Base-by-base conservation (phyloP, 1,139 yeast species). In the Pichia sorboxylosa region DNA sequence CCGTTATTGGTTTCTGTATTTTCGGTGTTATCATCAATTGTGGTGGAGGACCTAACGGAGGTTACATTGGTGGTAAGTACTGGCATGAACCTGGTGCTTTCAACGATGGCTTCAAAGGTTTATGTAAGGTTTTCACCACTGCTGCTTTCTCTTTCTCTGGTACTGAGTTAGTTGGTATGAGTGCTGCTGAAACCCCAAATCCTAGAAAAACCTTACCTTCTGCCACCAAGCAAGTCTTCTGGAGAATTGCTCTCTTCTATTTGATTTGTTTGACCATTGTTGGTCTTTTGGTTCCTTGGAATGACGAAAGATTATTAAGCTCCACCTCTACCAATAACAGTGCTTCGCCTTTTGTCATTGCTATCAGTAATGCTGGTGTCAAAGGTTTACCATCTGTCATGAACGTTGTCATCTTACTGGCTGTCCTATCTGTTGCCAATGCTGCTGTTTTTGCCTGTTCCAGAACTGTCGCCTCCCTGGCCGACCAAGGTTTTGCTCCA, bases 81-180 rank as follows among this genome's bases (percentile, higher is more conserved):
- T 74, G 78, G 77, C 63, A 59, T 42, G 45, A 63, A 30, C 73
- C 75, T 0, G 82, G 82, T 38, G 57, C 81, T 8, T 72, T 63
- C 55, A 61, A 57, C 42, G 59, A 51, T 67, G 69, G 59, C 33
- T 80, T 69, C 61, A 82, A 82, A 52, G 94, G 94, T 37, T 70
- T 82, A 18, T 69, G 82, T 46, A 61, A 78, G 9, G 78, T 78
- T 14, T 78, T 84, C 47, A 81, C 83, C 31, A 69, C 75, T 15
- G 87, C 93, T 11, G 90, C 93, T 3, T 84, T 82, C 54, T 73
- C 93, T 10, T 78, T 80, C 48, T 83, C 84, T 33, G 87, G 87
- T 43, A 70, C 78, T 35, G 92, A 81, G 56, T 63, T 78, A 51
- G 79, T 77, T 31, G 87, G 87, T 30, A 61, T 83, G 41, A 82